Evolutionary conservation across 169 alveolate species (phyloP), one percentile per base, ranked within the genome.

Genomic region (Plasmodium coatneyi): DNA sequence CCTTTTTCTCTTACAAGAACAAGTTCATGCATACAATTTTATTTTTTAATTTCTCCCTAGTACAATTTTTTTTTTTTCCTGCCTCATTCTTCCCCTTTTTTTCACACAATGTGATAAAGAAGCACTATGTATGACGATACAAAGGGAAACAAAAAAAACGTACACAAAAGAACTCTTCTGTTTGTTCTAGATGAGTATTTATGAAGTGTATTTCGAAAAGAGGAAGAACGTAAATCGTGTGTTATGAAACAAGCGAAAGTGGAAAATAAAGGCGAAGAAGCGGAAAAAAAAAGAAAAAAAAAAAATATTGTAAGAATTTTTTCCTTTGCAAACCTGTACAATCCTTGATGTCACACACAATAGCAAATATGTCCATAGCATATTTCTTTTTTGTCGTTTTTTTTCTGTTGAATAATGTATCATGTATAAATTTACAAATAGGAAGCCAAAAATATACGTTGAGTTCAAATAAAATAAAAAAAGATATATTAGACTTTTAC

Each of bases 341-440:
- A 41, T 43, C 46, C 60, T 80, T 43, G 54, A 54, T 82, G 19
- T 14, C 34, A 41, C 32, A 84, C 28, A 28, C 72, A 25, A 84
- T 87, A 10, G 86, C 81, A 78, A 87, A 78, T 78, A 87, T 87
- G 93, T 56, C 71, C 87, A 56, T 14, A 36, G 72, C 60, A 78
- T 87, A 49, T 87, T 87, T 56, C 39, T 76, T 78, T 54, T 87
- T 78, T 78, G 80, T 78, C 25, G 30, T 78, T 87, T 87, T 78
- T 87, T 76, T 78, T 87, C 52, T 87, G 87, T 49, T 87, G 93
- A 78, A 87, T 79, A 19, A 76, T 78, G 60, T 87, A 36, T 60
- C 82, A 87, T 87, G 93, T 78, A 76, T 87, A 87, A 87, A 87
- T 87, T 78, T 87, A 78, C 89, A 87, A 87, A 87, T 87, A 32